Conservation (phyloP, 2,329 filamentous ascomycete genomes). For the Ceratocystis lukuohia region DNA sequence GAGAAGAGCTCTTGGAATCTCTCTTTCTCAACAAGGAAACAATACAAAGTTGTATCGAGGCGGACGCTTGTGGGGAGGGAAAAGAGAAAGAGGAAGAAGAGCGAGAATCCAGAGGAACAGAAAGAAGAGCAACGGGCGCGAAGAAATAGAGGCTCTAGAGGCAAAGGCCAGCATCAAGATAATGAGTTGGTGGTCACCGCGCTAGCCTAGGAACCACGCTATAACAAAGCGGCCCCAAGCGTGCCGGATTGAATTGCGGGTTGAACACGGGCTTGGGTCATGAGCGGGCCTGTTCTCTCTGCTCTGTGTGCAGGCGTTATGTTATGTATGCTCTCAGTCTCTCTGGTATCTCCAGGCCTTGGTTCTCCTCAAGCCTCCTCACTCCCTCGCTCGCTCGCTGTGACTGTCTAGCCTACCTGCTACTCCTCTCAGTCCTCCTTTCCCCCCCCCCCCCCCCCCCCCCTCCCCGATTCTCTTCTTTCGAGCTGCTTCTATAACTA, state of each 20-base stretch:
- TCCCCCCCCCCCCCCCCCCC: not conserved
- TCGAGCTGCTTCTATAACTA: too few relatives aligned
- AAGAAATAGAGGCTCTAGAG: not conserved
- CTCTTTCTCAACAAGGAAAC: conserved; percentile 2
- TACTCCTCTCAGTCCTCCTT: not conserved
- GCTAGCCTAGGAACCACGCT: not conserved
- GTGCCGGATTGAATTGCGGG: not conserved
- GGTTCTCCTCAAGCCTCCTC: not conserved
- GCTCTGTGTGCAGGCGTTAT: not conserved
- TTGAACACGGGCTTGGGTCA: not conserved
- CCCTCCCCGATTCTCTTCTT: not conserved
- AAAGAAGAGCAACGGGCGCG: not conserved
- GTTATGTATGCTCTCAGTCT: not conserved
- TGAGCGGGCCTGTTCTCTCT: not conserved
- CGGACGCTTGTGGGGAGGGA: not conserved
- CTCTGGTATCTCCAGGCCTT: not conserved
- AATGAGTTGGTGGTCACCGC: not conserved
- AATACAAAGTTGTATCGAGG: not conserved
- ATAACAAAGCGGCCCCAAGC: not conserved
- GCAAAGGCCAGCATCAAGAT: not conserved
- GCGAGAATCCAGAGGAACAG: not conserved
- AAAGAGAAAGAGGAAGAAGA: not conserved
- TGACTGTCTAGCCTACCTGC: too few relatives aligned
- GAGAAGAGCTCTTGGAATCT: not conserved
- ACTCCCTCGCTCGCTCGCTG: not conserved